Percentiles rank a stretch among this genome's conserved stretches.
Evolutionary conservation across 176 grass and related monocot species (phyloP).

Genomic region (Bonia amplexicaulis): DNA sequence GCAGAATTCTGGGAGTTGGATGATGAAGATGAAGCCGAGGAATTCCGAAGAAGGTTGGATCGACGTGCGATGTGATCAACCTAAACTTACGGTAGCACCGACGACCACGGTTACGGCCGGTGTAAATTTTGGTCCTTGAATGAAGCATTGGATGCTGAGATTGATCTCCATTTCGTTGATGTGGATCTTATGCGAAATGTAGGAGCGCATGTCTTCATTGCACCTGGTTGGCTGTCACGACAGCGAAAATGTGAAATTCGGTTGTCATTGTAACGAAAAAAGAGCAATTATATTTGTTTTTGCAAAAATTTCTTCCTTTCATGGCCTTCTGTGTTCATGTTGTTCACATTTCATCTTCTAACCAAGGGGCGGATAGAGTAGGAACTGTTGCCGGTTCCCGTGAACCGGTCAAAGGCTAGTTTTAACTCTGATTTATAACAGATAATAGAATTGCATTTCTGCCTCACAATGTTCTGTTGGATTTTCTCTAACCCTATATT

Average conservation of each 20-base stretch:
- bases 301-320: background rate
- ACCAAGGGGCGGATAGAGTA: background rate
- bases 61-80: background rate
- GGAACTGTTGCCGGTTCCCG: background rate
- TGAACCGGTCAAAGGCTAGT: background rate
- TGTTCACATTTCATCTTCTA: background rate
- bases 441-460: background rate
- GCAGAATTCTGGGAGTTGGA: conserved; percentile 48
- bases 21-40: conserved; percentile 31
- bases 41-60: conserved; percentile 48
- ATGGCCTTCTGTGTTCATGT: background rate
- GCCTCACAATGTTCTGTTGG: background rate
- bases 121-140: background rate
- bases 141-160: background rate
- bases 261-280: background rate
- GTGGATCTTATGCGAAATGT: background rate
- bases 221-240: background rate
- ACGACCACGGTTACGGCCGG: background rate
- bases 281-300: background rate
- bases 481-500: too few species aligned
- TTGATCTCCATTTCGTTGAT: background rate
- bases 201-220: background rate
- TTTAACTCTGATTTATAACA: background rate
- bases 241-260: background rate
- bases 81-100: background rate